Evolutionary conservation across 108 stramenopile species (phyloP).

Genomic region (Discostella stelligeroides): DNA sequence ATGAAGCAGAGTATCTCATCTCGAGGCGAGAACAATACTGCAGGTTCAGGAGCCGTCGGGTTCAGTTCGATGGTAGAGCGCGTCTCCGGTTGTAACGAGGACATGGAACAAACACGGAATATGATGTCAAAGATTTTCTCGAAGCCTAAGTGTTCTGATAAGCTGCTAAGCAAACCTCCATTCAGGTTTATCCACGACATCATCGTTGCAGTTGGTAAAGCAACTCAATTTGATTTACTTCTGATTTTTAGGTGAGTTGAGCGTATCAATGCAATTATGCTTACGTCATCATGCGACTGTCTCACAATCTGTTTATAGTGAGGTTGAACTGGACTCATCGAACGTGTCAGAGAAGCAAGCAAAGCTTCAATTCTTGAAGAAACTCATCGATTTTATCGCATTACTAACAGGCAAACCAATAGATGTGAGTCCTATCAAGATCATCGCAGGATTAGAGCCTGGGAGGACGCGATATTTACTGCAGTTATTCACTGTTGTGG

Average conservation of each 20-base stretch:
- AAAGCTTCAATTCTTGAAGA: slow-evolving; percentile 69
- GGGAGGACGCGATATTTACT: slow-evolving; percentile 73
- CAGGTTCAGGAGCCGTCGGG: no score
- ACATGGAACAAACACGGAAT: slow-evolving; percentile 34
- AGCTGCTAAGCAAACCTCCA: slow-evolving; percentile 80
- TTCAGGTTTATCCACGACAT: slow-evolving; percentile 88
- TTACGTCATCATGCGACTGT: neutral
- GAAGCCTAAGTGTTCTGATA: slow-evolving; percentile 80
- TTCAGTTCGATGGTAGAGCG: neutral
- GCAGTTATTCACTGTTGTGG: slow-evolving; percentile 69
- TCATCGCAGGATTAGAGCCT: slow-evolving; percentile 79
- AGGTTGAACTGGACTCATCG: slow-evolving; percentile 45
- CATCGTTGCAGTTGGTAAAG: slow-evolving; percentile 55
- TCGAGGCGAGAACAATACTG: no score
- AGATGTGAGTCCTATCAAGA: slow-evolving; percentile 62
- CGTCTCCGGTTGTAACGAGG: slow-evolving; percentile 33
- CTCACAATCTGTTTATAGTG: slow-evolving; percentile 6
- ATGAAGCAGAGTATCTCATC: no score
- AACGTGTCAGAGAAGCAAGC: slow-evolving; percentile 64
- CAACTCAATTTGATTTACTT: slow-evolving; percentile 48
- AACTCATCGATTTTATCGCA: slow-evolving; percentile 58
- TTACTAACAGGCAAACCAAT: slow-evolving; percentile 34
- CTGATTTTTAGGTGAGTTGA: slow-evolving; percentile 46
- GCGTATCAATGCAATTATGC: neutral
- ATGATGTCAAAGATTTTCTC: slow-evolving; percentile 53